These are phyloP conservation scores for Dipodascus albidus DNA, from an alignment of 805 yeast genomes.

Conservation along the genomic window DNA sequence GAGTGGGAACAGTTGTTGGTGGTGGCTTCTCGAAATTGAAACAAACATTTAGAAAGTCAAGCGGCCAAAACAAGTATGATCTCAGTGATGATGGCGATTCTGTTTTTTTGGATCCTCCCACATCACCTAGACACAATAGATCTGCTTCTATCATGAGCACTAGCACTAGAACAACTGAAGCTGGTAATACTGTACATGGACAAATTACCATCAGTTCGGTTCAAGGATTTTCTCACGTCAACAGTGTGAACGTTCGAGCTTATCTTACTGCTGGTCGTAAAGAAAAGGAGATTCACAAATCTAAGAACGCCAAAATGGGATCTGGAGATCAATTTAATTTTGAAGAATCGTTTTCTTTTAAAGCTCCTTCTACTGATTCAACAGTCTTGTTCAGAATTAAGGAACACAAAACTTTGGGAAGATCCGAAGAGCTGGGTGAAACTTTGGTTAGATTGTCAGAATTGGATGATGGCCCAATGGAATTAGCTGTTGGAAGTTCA, in stretches of 20 bases:
- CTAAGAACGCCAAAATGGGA: conserved; percentile 42
- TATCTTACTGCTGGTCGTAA: conserved; percentile 24
- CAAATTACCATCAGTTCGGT: conserved; percentile 14
- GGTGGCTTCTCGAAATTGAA: conserved; percentile 24
- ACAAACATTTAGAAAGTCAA: conserved; percentile 28
- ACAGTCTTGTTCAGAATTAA: conserved; percentile 48
- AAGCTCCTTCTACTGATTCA: conserved; percentile 46
- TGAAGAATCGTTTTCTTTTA: conserved; percentile 55
- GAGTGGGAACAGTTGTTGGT: conserved; percentile 23
- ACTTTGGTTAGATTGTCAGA: conserved; percentile 34
- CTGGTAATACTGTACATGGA: conserved; percentile 5
- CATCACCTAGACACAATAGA: neutral
- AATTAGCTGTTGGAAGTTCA: neutral
- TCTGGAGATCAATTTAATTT: conserved; percentile 30
- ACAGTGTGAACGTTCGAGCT: conserved; percentile 37
- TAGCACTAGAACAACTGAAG: neutral
- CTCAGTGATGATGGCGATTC: neutral
- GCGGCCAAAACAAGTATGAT: conserved; percentile 8
- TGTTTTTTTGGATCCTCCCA: neutral
- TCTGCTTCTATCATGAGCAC: neutral
- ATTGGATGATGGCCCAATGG: conserved; percentile 1
- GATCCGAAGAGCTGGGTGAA: conserved; percentile 51
- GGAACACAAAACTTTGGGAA: conserved; percentile 64
- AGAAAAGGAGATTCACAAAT: conserved; percentile 50
- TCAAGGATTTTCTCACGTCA: conserved; percentile 16